Percentiles rank a stretch among this genome's conserved stretches.
Conservation (phyloP, 2,329 filamentous ascomycete species). For the Trichoderma citrinoviride region DNA sequence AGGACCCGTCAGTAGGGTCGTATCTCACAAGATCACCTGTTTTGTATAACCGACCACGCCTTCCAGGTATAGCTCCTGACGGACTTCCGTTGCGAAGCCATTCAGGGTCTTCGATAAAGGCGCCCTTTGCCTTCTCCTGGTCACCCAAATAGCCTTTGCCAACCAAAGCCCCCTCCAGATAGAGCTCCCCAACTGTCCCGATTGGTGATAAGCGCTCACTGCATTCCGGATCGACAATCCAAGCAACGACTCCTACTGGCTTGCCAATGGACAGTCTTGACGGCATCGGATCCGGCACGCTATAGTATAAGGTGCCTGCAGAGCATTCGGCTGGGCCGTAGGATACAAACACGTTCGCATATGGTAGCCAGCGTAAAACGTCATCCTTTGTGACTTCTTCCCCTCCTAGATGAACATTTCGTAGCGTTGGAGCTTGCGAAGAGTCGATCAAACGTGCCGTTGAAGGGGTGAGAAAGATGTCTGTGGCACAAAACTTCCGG, state of each 20-base stretch:
- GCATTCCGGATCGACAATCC: constrained; percentile 33
- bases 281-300: background rate
- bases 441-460: constrained; percentile 6
- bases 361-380: constrained; percentile 28
- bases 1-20: constrained; percentile 35
- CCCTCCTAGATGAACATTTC: background rate
- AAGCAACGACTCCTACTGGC: constrained; percentile 9
- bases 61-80: background rate
- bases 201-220: constrained; percentile 44
- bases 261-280: constrained; percentile 24
- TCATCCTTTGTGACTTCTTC: background rate
- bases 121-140: constrained; percentile 26
- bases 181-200: constrained; percentile 51
- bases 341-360: background rate
- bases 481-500: background rate
- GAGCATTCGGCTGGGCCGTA: constrained; percentile 16
- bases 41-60: constrained; percentile 37
- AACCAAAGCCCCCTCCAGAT: constrained; percentile 40
- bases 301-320: background rate
- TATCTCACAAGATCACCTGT: constrained; percentile 49
- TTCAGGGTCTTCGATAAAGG: constrained; percentile 33
- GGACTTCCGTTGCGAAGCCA: constrained; percentile 22
- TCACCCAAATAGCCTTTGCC: constrained; percentile 52
- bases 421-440: background rate
- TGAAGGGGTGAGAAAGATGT: constrained; percentile 6